These are phyloP conservation scores for Suillus plorans DNA, from an alignment of 768 basidiomycete species.

Conservation along the genomic window DNA sequence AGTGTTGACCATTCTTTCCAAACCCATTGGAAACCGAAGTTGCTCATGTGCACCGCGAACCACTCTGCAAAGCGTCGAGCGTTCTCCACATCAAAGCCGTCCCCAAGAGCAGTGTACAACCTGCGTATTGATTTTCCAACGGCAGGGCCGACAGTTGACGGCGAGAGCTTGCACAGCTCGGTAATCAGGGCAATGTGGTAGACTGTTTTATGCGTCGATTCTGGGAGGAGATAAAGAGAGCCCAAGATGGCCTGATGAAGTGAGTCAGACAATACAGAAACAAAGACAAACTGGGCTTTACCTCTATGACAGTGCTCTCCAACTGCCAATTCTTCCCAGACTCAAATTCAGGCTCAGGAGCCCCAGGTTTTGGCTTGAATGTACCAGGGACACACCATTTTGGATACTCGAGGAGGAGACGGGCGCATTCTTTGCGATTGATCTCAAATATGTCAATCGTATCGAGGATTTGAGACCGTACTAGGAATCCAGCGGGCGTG, in stretches of 20 bases:
- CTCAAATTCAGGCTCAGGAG: conserved; percentile 50
- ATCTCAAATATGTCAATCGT: conserved; percentile 89
- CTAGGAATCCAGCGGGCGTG: conserved; percentile 74
- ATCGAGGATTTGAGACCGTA: conserved; percentile 74
- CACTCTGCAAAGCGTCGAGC: conserved; percentile 86
- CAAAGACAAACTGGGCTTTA: conserved; percentile 27
- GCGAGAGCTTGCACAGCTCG: conserved; percentile 93
- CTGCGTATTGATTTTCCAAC: conserved; percentile 94
- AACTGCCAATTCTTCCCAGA: conserved; percentile 79
- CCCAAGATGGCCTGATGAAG: conserved; percentile 66
- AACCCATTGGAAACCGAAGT: conserved; percentile 97
- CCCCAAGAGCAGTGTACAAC: conserved; percentile 74
- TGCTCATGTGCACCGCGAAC: conserved; percentile 96
- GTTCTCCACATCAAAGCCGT: conserved; percentile 85
- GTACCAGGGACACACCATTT: conserved; percentile 82
- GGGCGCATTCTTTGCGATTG: conserved; percentile 93
- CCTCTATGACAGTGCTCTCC: conserved; percentile 88
- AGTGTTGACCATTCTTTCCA: conserved; percentile 94
- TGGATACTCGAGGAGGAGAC: conserved; percentile 81
- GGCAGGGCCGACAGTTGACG: conserved; percentile 89
- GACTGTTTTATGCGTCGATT: conserved; percentile 70
- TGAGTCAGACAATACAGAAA: neutral
- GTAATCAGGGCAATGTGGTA: conserved; percentile 90
- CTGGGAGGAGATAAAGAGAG: conserved; percentile 73
- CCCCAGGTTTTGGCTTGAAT: conserved; percentile 77